A percentile compares a stretch with the other conserved stretches of the same genome.
Evolutionary conservation across 768 basidiomycete genomes (phyloP).

Genomic region (Cystobasidium ongulense): DNA sequence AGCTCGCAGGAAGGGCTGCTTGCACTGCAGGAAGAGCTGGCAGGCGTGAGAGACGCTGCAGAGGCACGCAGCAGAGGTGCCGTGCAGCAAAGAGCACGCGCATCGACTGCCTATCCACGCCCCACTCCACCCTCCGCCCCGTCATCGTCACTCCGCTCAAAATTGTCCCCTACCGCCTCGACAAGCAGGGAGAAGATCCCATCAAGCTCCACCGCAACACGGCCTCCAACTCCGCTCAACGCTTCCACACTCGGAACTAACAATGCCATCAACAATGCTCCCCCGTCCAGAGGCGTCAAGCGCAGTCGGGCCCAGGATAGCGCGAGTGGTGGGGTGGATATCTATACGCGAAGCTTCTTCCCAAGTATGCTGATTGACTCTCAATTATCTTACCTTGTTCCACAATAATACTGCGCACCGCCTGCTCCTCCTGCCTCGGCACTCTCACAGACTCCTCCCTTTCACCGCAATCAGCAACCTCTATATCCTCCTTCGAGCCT

Average conservation of each 20-base stretch:
- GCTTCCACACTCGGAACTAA: not conserved
- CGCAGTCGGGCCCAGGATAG: not conserved
- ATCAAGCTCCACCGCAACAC: not conserved
- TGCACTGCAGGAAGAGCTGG: not conserved
- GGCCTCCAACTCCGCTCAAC: not conserved
- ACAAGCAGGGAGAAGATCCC: not conserved
- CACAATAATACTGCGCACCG: not conserved
- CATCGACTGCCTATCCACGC: not conserved
- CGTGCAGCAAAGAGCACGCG: not conserved
- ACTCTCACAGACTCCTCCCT: not conserved
- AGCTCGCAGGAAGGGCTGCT: constrained; percentile 1
- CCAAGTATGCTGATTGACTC: not conserved
- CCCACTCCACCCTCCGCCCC: not conserved
- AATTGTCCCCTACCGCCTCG: not conserved
- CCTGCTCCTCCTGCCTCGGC: too few species aligned
- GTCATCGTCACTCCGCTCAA: not conserved
- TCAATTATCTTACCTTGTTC: not conserved
- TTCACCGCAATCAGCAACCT: not conserved
- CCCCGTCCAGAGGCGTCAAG: not conserved
- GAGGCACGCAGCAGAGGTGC: not conserved
- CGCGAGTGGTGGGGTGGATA: not conserved
- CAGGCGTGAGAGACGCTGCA: not conserved
- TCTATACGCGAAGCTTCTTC: not conserved
- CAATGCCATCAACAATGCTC: not conserved
- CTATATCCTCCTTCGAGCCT: not conserved